Evolutionary conservation across 2,329 filamentous ascomycete species (phyloP).

Genomic region (Hypoxylon sp.): DNA sequence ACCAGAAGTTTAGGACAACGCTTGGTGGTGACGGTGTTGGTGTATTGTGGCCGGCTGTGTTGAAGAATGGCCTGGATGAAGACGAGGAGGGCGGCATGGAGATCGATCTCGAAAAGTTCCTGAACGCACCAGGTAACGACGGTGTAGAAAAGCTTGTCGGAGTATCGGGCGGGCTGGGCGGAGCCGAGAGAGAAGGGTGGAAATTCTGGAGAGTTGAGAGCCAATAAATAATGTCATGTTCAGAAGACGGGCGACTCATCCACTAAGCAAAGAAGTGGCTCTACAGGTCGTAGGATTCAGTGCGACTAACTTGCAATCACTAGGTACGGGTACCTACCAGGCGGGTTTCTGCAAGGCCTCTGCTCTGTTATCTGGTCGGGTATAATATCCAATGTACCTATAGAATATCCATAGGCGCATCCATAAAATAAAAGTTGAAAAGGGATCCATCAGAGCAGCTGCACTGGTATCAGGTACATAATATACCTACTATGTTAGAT

Average conservation of each 20-base stretch:
- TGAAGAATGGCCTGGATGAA: constrained; percentile 85
- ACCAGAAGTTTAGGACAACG: constrained; percentile 87
- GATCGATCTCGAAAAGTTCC: constrained; percentile 86
- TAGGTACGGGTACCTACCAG: constrained; percentile 4
- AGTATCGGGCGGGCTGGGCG: constrained; percentile 71
- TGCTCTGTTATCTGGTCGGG: constrained; percentile 10
- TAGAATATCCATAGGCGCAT: background rate
- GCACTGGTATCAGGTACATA: constrained; percentile 1
- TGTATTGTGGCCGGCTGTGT: constrained; percentile 90
- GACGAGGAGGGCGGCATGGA: constrained; percentile 86
- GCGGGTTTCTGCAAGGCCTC: too few species aligned
- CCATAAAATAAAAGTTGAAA: background rate
- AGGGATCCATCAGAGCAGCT: too few species aligned
- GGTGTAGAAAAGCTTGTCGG: constrained; percentile 91
- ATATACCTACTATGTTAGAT: background rate
- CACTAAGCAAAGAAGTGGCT: background rate
- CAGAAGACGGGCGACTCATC: background rate
- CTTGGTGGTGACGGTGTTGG: constrained; percentile 94
- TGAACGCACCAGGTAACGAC: constrained; percentile 84
- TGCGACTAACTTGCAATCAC: background rate
- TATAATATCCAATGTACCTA: too few species aligned
- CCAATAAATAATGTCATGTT: constrained; percentile 47
- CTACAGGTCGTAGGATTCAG: background rate
- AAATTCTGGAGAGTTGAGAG: constrained; percentile 83
- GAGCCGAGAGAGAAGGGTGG: constrained; percentile 79